Base-by-base conservation (phyloP, 2,329 filamentous ascomycete genomes). In the Pseudocercospora fijiensis region DNA sequence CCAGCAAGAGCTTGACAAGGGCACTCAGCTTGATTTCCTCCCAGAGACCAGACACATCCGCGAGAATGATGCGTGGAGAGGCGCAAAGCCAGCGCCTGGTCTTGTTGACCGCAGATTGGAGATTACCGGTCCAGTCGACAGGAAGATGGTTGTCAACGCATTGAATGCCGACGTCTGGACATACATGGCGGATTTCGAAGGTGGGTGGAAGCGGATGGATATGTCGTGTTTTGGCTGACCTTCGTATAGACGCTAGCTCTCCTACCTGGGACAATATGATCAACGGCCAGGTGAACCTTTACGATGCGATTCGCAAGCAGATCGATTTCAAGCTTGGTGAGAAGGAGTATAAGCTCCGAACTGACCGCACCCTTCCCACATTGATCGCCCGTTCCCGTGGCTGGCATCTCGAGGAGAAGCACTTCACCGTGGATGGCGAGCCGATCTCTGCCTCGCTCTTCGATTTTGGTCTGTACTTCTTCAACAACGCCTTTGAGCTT, bases 221-320 rank as follows among this genome's bases (percentile, higher is more conserved):
- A 55, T 11, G 20, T 4, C 22, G 20, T 18, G 13, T 3, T 18
- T 10, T 27, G 26, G 27, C 63, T 70, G 51, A 64, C 27, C 37
- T 47, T 11, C 9, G 20, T 30, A 9, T 73, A 96, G 93, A 98
- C 79, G 96, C 95, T 6, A 95, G 86, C 75, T 93, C 95, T 24
- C 95, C 95, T 24, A 97, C 95, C 49, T 99, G 95, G 95, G 92
- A 96, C 71, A 98, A 98, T 83, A 98, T 98, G 93, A 89, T 98
- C 83, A 96, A 95, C 72, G 95, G 95, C 68, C 95, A 99, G 81
- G 88, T 97, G 71, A 99, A 98, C 83, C 86, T 99, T 63, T 96
- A 97, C 83, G 95, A 98, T 74, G 95, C 93, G 71, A 92, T 96
- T 76, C 91, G 95, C 74, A 89, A 87, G 72, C 90, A 97, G 80